phyloP scores from a whole-genome alignment of 2,329 filamentous ascomycete species.

The Penicillium sp. region DNA sequence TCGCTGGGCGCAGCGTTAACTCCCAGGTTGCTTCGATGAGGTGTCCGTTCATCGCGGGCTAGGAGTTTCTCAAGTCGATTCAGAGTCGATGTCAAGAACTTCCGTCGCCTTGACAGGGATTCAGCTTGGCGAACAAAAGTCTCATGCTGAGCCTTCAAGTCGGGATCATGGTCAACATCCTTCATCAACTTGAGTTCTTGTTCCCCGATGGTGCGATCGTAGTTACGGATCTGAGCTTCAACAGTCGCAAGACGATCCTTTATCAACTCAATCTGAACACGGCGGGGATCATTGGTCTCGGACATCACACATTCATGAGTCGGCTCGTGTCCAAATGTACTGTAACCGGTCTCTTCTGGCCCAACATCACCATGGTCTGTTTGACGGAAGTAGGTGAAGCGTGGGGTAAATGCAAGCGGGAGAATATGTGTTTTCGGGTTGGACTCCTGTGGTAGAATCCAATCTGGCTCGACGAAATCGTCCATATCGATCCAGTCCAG shows the following conservation, averaged over 20 bases:
- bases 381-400: constrained; percentile 95
- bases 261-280: constrained; percentile 84
- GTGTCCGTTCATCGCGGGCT: constrained; percentile 44
- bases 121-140: constrained; percentile 57
- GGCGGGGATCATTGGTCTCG: constrained; percentile 80
- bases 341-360: constrained; percentile 74
- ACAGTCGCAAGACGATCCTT: constrained; percentile 76
- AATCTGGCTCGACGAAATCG: constrained; percentile 96
- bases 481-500: constrained; percentile 99
- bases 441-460: constrained; percentile 85
- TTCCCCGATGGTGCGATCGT: constrained; percentile 71
- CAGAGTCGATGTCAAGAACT: constrained; percentile 60
- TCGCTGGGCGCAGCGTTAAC: constrained; percentile 20
- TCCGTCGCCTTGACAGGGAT: constrained; percentile 58
- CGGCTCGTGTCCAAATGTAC: constrained; percentile 87
- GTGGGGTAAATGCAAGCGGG: constrained; percentile 86
- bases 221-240: constrained; percentile 72
- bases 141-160: constrained; percentile 46
- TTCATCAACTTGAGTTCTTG: constrained; percentile 65
- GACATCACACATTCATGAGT: constrained; percentile 97
- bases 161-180: constrained; percentile 53
- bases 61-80: constrained; percentile 56
- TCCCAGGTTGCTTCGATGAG: constrained; percentile 46
- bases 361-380: constrained; percentile 84
- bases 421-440: constrained; percentile 94